phyloP scores from a whole-genome alignment of 2,329 filamentous ascomycete genomes.

The Orbilia blumenaviensis region DNA sequence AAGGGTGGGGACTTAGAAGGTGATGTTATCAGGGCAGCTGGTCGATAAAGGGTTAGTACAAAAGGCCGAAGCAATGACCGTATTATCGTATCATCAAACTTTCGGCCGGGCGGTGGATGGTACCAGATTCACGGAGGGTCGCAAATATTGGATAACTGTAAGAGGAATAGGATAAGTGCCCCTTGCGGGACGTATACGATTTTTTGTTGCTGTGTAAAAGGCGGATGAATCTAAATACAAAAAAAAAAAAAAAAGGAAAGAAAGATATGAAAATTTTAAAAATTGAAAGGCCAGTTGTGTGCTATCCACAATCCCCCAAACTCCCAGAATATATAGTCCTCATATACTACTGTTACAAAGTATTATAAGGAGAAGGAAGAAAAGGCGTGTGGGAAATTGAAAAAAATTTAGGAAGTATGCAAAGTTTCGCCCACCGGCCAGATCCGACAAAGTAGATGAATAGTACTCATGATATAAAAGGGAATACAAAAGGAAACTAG shows the following conservation, averaged over 20 bases:
- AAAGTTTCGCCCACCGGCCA: conserved; percentile 41
- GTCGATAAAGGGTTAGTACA: conserved; percentile 2
- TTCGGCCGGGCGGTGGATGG: not conserved
- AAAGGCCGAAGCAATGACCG: conserved; percentile 7
- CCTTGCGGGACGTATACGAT: conserved; percentile 39
- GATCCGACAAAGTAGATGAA: conserved; percentile 18
- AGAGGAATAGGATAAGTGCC: conserved; percentile 27
- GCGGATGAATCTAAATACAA: conserved; percentile 32
- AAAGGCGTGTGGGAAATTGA: conserved; percentile 17
- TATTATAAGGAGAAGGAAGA: conserved; percentile 51
- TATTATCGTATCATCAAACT: conserved; percentile 40
- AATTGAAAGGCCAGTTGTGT: conserved; percentile 44
- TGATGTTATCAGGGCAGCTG: conserved; percentile 23
- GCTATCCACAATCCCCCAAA: conserved; percentile 49
- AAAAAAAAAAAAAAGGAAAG: not conserved
- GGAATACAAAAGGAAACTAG: conserved; percentile 1
- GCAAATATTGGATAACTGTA: not conserved
- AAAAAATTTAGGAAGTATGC: conserved; percentile 10
- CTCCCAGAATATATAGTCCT: conserved; percentile 51
- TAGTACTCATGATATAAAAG: not conserved
- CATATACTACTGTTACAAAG: conserved; percentile 55
- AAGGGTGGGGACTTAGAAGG: conserved; percentile 31
- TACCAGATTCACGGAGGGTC: not conserved
- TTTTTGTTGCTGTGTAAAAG: conserved; percentile 27
- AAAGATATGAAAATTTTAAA: conserved; percentile 38